Conservation (phyloP, 768 basidiomycete species). For the Trametes villosa region DNA sequence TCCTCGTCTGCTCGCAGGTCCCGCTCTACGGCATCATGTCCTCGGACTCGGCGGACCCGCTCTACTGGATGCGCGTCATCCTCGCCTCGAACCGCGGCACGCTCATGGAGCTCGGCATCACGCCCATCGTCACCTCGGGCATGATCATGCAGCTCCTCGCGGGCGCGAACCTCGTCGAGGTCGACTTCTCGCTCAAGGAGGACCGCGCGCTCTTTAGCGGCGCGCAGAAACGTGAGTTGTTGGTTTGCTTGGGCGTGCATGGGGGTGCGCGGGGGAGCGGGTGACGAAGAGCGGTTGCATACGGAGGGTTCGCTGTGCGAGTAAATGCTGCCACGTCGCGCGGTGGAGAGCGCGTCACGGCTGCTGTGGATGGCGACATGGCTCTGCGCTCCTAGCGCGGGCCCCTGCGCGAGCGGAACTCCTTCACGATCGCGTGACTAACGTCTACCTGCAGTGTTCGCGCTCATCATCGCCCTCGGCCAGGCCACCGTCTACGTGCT, state of each 20-base stretch:
- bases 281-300: no score
- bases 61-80: slow-evolving; percentile 99
- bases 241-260: background rate
- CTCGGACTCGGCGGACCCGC: slow-evolving; percentile 97
- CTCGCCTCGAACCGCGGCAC: slow-evolving; percentile 98
- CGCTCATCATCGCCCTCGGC: slow-evolving; percentile 93
- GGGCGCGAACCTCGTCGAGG: slow-evolving; percentile 96
- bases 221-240: slow-evolving; percentile 86
- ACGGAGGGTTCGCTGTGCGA: no score
- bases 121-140: slow-evolving; percentile 95
- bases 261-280: no score
- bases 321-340: no score
- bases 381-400: no score
- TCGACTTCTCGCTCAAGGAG: slow-evolving; percentile 97
- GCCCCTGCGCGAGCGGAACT: no score
- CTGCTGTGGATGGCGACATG: no score
- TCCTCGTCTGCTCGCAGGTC: slow-evolving; percentile 99
- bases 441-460: slow-evolving; percentile 81
- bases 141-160: slow-evolving; percentile 99
- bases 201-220: slow-evolving; percentile 94
- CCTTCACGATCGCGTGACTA: no score
- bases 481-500: slow-evolving; percentile 97
- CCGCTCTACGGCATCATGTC: slow-evolving; percentile 99
- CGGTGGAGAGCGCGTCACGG: no score
- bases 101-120: slow-evolving; percentile 99